These are phyloP conservation scores for Exophiala mesophila DNA, from an alignment of 2,329 filamentous ascomycete species.

Conservation along the genomic window DNA sequence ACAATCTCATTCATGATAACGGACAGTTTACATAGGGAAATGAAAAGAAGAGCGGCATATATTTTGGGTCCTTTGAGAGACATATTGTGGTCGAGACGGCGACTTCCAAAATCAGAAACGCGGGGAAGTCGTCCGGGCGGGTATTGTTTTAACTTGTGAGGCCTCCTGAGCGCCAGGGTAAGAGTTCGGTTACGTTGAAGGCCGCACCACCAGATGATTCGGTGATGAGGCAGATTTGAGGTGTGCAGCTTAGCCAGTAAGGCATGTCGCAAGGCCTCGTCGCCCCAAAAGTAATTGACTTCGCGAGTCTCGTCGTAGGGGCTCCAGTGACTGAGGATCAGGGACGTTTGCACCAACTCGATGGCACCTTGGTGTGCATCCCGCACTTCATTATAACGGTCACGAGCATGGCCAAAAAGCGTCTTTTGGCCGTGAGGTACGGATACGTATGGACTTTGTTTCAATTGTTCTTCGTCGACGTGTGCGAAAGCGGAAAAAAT, in stretches of 20 bases:
- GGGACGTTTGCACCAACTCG: conserved; percentile 1
- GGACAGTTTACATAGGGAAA: conserved; percentile 2
- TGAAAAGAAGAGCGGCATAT: background rate
- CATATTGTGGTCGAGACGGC: background rate
- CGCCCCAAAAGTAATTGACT: conserved; percentile 4
- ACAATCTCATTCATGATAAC: conserved; percentile 3
- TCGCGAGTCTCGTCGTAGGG: conserved; percentile 1
- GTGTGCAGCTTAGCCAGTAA: background rate
- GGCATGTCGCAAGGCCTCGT: conserved; percentile 2
- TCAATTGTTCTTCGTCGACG: background rate
- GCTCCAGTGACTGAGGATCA: conserved; percentile 7
- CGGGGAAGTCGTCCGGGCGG: background rate
- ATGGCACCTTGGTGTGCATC: conserved; percentile 2
- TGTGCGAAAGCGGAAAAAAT: conserved; percentile 5
- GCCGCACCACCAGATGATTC: conserved; percentile 5
- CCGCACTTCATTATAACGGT: background rate
- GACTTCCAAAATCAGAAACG: background rate
- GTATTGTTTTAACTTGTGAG: conserved; percentile 1
- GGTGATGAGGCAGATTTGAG: background rate
- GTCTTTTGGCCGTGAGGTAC: conserved; percentile 2
- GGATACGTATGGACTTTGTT: background rate
- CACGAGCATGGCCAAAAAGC: conserved; percentile 1
- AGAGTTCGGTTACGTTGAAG: conserved; percentile 2
- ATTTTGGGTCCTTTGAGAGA: background rate
- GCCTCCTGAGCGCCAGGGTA: conserved; percentile 2